Conservation (phyloP, 2,329 filamentous ascomycete species). For the Xylogone sp. region DNA sequence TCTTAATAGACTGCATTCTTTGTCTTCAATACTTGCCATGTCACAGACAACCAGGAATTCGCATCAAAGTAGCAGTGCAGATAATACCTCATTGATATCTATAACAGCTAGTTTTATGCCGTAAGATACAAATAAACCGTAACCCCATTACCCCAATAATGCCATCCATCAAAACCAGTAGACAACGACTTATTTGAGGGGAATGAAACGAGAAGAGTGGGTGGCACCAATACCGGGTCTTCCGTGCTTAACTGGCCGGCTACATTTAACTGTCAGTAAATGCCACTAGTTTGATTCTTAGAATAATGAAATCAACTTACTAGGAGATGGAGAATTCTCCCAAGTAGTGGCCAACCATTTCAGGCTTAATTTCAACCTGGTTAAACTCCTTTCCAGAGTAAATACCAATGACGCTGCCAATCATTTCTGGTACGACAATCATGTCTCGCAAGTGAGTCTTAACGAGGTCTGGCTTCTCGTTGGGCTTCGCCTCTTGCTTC, state of each 20-base stretch:
- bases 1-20: too few relatives aligned
- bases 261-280: constrained; percentile 50
- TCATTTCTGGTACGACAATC: constrained; percentile 99
- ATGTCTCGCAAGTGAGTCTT: constrained; percentile 99
- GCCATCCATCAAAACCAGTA: constrained; percentile 10
- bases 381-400: constrained; percentile 99
- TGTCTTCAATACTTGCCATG: too few relatives aligned
- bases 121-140: constrained; percentile 10
- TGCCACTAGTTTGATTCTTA: too few relatives aligned
- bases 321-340: constrained; percentile 99
- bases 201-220: constrained; percentile 99
- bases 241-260: constrained; percentile 99
- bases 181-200: constrained; percentile 77
- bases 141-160: constrained; percentile 2
- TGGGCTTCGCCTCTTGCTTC: constrained; percentile 97
- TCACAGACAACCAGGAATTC: too few relatives aligned
- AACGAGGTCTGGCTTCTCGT: constrained; percentile 99
- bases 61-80: neutral
- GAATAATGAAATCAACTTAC: constrained; percentile 53
- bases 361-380: constrained; percentile 99
- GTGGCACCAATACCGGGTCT: constrained; percentile 99
- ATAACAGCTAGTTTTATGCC: constrained; percentile 13
- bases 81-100: constrained; percentile 15
- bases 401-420: constrained; percentile 96
- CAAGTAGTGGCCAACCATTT: constrained; percentile 99